Evolutionary conservation across 2,329 filamentous ascomycete species (phyloP).

Genomic region (Fusarium virguliforme): DNA sequence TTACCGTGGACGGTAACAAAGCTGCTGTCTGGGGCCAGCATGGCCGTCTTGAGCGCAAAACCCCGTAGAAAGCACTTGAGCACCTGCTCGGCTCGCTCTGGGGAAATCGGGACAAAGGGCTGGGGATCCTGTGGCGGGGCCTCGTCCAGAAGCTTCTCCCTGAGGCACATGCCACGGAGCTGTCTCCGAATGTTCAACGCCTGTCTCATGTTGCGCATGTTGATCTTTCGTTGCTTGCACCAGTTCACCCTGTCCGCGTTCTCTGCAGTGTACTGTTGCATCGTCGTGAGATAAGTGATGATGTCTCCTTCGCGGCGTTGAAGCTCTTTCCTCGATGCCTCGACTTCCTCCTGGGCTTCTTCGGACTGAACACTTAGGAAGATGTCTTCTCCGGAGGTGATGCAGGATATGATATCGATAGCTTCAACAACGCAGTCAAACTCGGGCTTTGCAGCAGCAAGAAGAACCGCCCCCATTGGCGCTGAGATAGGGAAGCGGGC

Average conservation of each 20-base stretch:
- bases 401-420: slow-evolving; percentile 84
- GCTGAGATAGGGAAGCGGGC: slow-evolving; percentile 88
- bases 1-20: slow-evolving; percentile 74
- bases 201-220: slow-evolving; percentile 73
- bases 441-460: slow-evolving; percentile 81
- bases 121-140: slow-evolving; percentile 68
- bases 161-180: slow-evolving; percentile 70
- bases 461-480: slow-evolving; percentile 83
- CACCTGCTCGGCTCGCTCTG: slow-evolving; percentile 69
- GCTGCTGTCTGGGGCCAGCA: slow-evolving; percentile 72
- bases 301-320: slow-evolving; percentile 75
- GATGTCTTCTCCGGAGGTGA: slow-evolving; percentile 75
- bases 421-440: slow-evolving; percentile 83
- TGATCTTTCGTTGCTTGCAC: slow-evolving; percentile 73
- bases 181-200: slow-evolving; percentile 75
- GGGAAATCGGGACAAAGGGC: slow-evolving; percentile 69
- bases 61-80: slow-evolving; percentile 75
- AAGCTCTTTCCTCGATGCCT: slow-evolving; percentile 70
- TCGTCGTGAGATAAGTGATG: slow-evolving; percentile 75
- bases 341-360: slow-evolving; percentile 69
- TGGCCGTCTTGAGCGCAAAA: slow-evolving; percentile 73
- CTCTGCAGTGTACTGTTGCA: slow-evolving; percentile 74
- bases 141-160: slow-evolving; percentile 66
- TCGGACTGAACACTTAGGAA: slow-evolving; percentile 74
- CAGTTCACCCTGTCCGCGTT: slow-evolving; percentile 69